Evolutionary conservation across 495 filamentous ascomycete genomes (phyloP).

Genomic region (Talaromyces ruber): DNA sequence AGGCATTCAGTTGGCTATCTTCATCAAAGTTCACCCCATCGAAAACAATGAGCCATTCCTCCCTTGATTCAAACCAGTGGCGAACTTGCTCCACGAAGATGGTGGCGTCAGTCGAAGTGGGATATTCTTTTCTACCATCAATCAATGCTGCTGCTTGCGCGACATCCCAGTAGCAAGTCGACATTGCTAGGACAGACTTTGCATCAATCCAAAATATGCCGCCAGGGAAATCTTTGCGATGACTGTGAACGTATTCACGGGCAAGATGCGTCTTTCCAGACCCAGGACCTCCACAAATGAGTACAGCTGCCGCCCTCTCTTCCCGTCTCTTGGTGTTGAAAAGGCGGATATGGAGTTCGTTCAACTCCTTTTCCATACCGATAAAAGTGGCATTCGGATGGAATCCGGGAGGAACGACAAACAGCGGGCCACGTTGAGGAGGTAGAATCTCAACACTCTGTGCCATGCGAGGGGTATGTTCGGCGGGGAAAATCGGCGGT

Average conservation of each 20-base stretch:
- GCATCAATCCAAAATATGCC: slow-evolving; percentile 78
- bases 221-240: slow-evolving; percentile 57
- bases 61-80: slow-evolving; percentile 60
- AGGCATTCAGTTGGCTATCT: slow-evolving; percentile 45
- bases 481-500: background rate
- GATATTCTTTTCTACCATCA: slow-evolving; percentile 16
- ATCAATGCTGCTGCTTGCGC: slow-evolving; percentile 54
- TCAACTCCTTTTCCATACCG: slow-evolving; percentile 63
- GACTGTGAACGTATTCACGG: slow-evolving; percentile 67
- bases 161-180: slow-evolving; percentile 67
- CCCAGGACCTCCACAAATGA: slow-evolving; percentile 67
- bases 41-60: slow-evolving; percentile 68
- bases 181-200: slow-evolving; percentile 52
- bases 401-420: slow-evolving; percentile 67
- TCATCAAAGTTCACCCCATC: slow-evolving; percentile 65
- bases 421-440: slow-evolving; percentile 23
- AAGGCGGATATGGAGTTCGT: slow-evolving; percentile 58
- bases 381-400: slow-evolving; percentile 71
- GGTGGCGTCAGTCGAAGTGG: slow-evolving; percentile 34
- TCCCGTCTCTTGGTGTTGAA: slow-evolving; percentile 53
- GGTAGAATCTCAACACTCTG: slow-evolving; percentile 7
- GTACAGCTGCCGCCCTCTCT: slow-evolving; percentile 56
- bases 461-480: slow-evolving; percentile 5
- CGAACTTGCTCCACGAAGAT: slow-evolving; percentile 54
- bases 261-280: slow-evolving; percentile 78